Evolutionary conservation across 2,329 filamentous ascomycete species (phyloP), one percentile per base, ranked within the genome.

Genomic region (Hymenoscyphus repandus): DNA sequence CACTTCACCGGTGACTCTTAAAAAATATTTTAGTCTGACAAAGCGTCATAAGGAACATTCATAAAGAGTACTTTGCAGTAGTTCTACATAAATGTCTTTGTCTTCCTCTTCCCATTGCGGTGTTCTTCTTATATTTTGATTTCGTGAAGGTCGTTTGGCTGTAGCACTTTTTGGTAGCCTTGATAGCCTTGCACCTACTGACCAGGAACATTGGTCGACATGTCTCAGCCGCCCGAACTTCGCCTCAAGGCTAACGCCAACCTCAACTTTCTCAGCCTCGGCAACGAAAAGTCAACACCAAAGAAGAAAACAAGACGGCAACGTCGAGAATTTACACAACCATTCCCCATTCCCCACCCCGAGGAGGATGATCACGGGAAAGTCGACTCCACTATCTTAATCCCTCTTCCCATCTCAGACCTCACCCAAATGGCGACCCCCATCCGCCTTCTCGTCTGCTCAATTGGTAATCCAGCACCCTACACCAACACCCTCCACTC

Each of bases 401-500:
- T 11, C 12, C 31, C 38, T 13, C n/a, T 46, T 11, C 15, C 45
- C 31, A 36, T 53, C 36, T 27, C 20, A 20, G 44, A 44, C 22
- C 36, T 49, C 17, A 31, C 42, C 18, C 32, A 40, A 38, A 62
- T 65, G 61, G 31, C 60, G 9, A 9, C 48, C 6, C 54, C 59
- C 10, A 49, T 72, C 41, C 79, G 77, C 36, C 81, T 95, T 60
- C 80, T 97, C 50, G 76, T 97, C 62, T 80, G 90, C 72, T 93
- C 89, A 55, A 79, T 99, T 56, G 93, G 93, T 59, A 97, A 97
- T 62, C 90, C 88, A 6, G 74, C 78, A 6, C 73, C 82, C 2
- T 91, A 92, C 69, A 79, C 80, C 58, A 77, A 85, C 56, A 95
- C 88, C 17, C 82, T 92, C 6, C 93, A 97, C 71, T 91, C 85